These are phyloP conservation scores for Lunularia cruciata DNA, from an alignment of 225 moss, liverwort and hornwort species.

Conservation along the genomic window DNA sequence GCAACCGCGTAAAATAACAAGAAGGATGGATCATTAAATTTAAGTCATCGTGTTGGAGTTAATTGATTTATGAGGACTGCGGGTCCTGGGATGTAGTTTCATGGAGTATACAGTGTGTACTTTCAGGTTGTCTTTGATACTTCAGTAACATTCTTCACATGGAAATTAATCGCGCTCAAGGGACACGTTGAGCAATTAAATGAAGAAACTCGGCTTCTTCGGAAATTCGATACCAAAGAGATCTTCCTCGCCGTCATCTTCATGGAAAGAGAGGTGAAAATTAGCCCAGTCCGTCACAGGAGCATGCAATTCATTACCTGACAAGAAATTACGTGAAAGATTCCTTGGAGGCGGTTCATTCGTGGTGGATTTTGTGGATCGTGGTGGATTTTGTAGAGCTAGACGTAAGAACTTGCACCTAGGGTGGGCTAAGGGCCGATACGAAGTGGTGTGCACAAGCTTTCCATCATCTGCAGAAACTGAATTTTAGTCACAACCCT, in stretches of 20 bases:
- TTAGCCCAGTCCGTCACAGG: conserved; percentile 20
- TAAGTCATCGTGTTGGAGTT: too few relatives aligned
- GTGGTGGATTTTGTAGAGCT: neutral
- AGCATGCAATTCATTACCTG: neutral
- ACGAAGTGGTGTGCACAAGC: neutral
- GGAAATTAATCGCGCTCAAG: neutral
- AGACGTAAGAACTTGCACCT: conserved; percentile 6
- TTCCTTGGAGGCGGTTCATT: conserved; percentile 1
- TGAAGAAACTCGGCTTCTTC: conserved; percentile 6
- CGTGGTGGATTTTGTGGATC: too few relatives aligned
- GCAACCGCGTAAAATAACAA: too few relatives aligned
- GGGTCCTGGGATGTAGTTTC: neutral
- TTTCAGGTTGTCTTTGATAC: too few relatives aligned
- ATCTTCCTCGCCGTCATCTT: conserved; percentile 51
- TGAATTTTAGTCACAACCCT: neutral
- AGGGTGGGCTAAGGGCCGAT: neutral
- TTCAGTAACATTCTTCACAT: neutral
- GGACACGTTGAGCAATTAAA: too few relatives aligned
- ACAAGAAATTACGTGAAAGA: neutral
- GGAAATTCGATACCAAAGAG: conserved; percentile 26
- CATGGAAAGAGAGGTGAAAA: conserved; percentile 50
- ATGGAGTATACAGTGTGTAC: too few relatives aligned
- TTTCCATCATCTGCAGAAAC: conserved; percentile 26
- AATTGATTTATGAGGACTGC: too few relatives aligned
- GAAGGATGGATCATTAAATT: too few relatives aligned